phyloP scores from a whole-genome alignment of 495 filamentous ascomycete species.

The Hypoxylon fuscum region DNA sequence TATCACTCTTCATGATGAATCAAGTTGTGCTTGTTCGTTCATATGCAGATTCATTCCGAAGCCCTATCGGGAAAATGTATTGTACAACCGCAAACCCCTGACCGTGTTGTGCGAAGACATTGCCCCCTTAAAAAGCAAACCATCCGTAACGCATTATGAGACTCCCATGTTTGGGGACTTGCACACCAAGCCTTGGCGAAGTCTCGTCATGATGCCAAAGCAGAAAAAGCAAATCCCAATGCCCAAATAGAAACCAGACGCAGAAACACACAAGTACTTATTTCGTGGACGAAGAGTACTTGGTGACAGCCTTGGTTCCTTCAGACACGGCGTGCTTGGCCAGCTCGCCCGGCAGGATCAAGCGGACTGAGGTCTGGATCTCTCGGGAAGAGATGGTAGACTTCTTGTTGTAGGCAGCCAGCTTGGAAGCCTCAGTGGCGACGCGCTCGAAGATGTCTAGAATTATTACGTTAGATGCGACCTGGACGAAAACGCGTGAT shows the following conservation, averaged over 20 bases:
- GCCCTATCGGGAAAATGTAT: slow-evolving; percentile 73
- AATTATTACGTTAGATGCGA: slow-evolving; percentile 39
- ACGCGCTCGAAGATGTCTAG: slow-evolving; percentile 99
- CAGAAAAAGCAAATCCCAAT: slow-evolving; percentile 64
- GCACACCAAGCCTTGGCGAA: slow-evolving; percentile 66
- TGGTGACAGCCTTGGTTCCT: slow-evolving; percentile 99
- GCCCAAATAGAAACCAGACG: slow-evolving; percentile 57
- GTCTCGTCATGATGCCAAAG: slow-evolving; percentile 68
- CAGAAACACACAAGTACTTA: slow-evolving; percentile 68
- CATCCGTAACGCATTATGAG: slow-evolving; percentile 92
- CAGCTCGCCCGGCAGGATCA: slow-evolving; percentile 97
- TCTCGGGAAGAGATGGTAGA: slow-evolving; percentile 99
- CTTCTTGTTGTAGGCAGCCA: slow-evolving; percentile 99
- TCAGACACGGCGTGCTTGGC: slow-evolving; percentile 99
- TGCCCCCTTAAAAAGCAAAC: slow-evolving; percentile 79
- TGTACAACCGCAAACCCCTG: slow-evolving; percentile 81
- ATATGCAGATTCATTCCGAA: slow-evolving; percentile 70
- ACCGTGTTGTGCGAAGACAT: slow-evolving; percentile 72
- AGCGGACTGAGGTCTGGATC: slow-evolving; percentile 98
- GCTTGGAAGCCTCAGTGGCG: slow-evolving; percentile 97
- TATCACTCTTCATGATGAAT: slow-evolving; percentile 20
- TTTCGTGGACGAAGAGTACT: slow-evolving; percentile 99
- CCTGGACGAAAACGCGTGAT: slow-evolving; percentile 5
- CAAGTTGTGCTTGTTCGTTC: slow-evolving; percentile 53
- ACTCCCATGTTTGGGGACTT: slow-evolving; percentile 66